A percentile compares a stretch with the other conserved stretches of the same genome.
phyloP scores from a whole-genome alignment of 805 yeast genomes.

The Candida dendrica region DNA sequence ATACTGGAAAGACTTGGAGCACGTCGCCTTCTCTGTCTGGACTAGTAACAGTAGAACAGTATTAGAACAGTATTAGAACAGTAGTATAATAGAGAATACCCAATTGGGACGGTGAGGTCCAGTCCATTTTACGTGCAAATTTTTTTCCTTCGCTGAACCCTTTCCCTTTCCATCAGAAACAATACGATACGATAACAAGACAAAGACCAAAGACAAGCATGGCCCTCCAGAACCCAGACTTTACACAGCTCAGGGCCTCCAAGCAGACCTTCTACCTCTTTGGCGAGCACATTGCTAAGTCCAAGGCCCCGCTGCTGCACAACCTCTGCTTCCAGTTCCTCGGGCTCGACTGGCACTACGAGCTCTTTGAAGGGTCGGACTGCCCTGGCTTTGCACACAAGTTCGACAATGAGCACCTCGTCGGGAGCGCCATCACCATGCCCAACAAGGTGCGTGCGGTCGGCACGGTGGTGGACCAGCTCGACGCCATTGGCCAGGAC shows the following conservation, averaged over 20 bases:
- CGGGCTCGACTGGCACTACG: slow-evolving; percentile 15
- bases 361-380: slow-evolving; percentile 15
- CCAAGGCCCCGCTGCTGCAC: slow-evolving; percentile 18
- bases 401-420: slow-evolving; percentile 7
- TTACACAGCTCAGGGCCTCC: neutral
- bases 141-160: no score
- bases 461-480: slow-evolving; percentile 10
- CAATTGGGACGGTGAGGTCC: no score
- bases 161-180: no score
- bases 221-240: neutral
- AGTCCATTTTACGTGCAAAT: no score
- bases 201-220: no score
- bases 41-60: no score
- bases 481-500: slow-evolving; percentile 17
- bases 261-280: slow-evolving; percentile 14
- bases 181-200: no score
- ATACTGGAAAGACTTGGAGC: no score
- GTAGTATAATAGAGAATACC: no score
- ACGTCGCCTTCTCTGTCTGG: no score
- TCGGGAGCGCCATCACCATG: slow-evolving; percentile 20
- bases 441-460: slow-evolving; percentile 19
- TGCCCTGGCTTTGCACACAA: slow-evolving; percentile 8
- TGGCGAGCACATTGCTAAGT: slow-evolving; percentile 17
- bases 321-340: slow-evolving; percentile 14
- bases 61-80: no score